These are phyloP conservation scores for Russula olivacea DNA, from an alignment of 768 basidiomycete species.

Conservation along the genomic window DNA sequence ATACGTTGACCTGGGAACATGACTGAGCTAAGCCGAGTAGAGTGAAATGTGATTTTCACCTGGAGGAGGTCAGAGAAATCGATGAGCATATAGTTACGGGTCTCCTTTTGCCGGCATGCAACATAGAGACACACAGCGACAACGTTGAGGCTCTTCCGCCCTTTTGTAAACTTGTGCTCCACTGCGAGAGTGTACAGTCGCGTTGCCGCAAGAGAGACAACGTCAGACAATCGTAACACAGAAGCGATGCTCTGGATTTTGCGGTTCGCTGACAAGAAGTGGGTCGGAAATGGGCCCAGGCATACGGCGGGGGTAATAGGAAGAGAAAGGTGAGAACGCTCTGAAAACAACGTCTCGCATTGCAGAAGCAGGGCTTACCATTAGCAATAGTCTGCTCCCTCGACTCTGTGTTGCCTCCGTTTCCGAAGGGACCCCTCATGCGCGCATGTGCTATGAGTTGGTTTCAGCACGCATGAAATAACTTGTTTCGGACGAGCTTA, in stretches of 20 bases:
- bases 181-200: conserved; percentile 91
- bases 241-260: conserved; percentile 81
- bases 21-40: neutral
- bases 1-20: conserved; percentile 79
- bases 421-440: conserved; percentile 78
- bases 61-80: conserved; percentile 97
- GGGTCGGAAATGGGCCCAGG: neutral
- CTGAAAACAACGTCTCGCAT: neutral
- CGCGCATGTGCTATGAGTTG: conserved; percentile 60
- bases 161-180: conserved; percentile 90
- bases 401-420: conserved; percentile 72
- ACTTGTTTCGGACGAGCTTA: conserved; percentile 38
- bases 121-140: conserved; percentile 95
- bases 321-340: neutral
- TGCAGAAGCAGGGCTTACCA: conserved; percentile 43
- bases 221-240: conserved; percentile 70
- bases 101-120: conserved; percentile 87
- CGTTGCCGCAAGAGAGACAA: conserved; percentile 73
- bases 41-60: conserved; percentile 37
- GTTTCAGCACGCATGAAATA: neutral
- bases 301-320: neutral
- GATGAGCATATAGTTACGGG: conserved; percentile 92
- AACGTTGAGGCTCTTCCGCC: conserved; percentile 86
- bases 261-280: conserved; percentile 51
- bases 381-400: conserved; percentile 89